These are phyloP conservation scores for Tricholoma bakamatsutake DNA, from an alignment of 768 basidiomycete species.

Conservation along the genomic window DNA sequence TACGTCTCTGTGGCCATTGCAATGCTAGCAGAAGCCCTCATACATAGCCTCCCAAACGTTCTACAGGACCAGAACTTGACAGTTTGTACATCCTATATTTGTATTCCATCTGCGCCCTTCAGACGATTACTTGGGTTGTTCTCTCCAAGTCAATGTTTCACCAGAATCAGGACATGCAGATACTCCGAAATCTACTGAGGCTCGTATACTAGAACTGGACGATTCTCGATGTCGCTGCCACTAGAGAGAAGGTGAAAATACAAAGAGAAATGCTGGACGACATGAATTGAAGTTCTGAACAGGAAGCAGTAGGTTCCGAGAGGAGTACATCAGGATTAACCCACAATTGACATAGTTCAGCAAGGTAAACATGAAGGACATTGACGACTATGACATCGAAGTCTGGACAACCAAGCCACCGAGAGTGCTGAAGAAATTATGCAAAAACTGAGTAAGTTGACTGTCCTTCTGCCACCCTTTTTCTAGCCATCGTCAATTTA, in stretches of 20 bases:
- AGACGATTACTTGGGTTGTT: conserved; percentile 28
- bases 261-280: conserved; percentile 28
- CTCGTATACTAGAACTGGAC: conserved; percentile 19
- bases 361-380: conserved; percentile 1
- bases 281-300: background rate
- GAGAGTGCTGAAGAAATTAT: conserved; percentile 54
- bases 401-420: conserved; percentile 35
- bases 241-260: conserved; percentile 15
- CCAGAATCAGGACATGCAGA: conserved; percentile 47
- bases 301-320: background rate
- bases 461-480: background rate
- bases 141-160: conserved; percentile 33
- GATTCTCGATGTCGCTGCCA: conserved; percentile 7
- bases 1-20: conserved; percentile 46
- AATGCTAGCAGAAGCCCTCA: conserved; percentile 48
- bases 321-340: background rate
- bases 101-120: conserved; percentile 12
- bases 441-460: conserved; percentile 60
- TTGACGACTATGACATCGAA: conserved; percentile 27
- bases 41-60: conserved; percentile 76
- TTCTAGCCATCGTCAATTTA: too few species aligned
- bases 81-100: conserved; percentile 26
- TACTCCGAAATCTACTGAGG: conserved; percentile 31
- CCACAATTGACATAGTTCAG: background rate
- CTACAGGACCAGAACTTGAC: conserved; percentile 56